Base-by-base conservation (phyloP, 441 rosid genomes). In the Codiaeum variegatum region DNA sequence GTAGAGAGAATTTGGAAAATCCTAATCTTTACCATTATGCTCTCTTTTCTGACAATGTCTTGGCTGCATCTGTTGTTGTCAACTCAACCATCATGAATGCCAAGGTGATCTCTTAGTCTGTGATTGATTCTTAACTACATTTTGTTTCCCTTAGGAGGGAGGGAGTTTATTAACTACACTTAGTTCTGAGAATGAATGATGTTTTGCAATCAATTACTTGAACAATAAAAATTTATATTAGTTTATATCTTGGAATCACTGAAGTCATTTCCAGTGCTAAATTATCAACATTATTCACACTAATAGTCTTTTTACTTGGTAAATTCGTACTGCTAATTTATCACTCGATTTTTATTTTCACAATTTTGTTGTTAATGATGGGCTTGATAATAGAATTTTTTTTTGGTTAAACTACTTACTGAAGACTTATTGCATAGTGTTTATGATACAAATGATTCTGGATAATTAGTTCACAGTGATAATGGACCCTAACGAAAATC, bases 21-120 rank as follows among this genome's bases (percentile, higher is more conserved):
- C 91, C 94, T 46, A 82, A 84, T 80, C 94, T 94, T 56, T 81
- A 89, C 64, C 98, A 94, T 80, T 94, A 94, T 80, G 98, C 98
- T 34, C 88, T 94, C 71, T 94, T 94, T 83, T 94, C 98, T 18
- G 98, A 94, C 83, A 94, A 94, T 82, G 98, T 92, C 56, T 83
- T 94, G 85, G 98, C 98, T 80, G 97, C 98, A 76, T 94, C 98
- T 59, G 98, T 94, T 61, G 98, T 94, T 76, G 98, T 92, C 75
- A 94, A 94, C 87, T 94, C 98, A 76, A 88, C 98, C 47, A 75
- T 92, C 77, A 78, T 80, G 85, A 94, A 94, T 73, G 96, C 98
- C 47, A 94, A 90, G 97, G 98, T 94, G 73, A 79, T 63, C 52
- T 68, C 56, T 70, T 73, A 34, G 62, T 23, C 32, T 69, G 38